Base-by-base conservation (phyloP, 257 asterid genomes). In the Echites panduratus region DNA sequence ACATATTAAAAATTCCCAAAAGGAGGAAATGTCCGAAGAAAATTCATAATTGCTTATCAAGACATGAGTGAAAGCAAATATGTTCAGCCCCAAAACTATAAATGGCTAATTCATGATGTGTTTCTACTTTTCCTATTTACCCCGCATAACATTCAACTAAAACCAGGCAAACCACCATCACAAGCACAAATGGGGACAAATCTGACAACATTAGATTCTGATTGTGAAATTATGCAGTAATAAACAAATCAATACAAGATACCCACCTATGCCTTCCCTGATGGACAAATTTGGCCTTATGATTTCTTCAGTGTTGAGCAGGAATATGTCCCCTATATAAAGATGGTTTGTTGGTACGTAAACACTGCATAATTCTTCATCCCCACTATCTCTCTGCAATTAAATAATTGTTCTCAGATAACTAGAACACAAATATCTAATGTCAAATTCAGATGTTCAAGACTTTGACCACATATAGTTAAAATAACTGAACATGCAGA, bases 301-400 rank as follows among this genome's bases (percentile, higher is more conserved):
- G 77, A 91, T 89, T 79, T 91, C 97, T 63, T 84, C 80, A 7
- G 97, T 79, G 78, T 88, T 85, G 54, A 91, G 93, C 77, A 91
- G 82, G 76, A 86, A 91, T 82, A 91, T 69, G 78, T 91, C 96
- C 49, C 97, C 97, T 26, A 91, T 91, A 79, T 91, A 91, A 69
- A 91, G 80, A 84, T 91, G 96, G 82, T 91, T 91, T 67, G 97
- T 91, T 63, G 97, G 97, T 76, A 91, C 95, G 32, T 84, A 91
- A 70, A 91, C 89, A 58, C 93, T 88, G 84, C 93, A 91, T 73
- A 91, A 69, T 76, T 89, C 96, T 82, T 91, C 97, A 73, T 91
- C 97, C 65, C 92, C 95, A 2, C 75, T 58, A 35, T 89, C 92
- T 76, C 87, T 91, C 97, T 88, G 95, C 81, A 79, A 79, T 71